A percentile compares a stretch with the other conserved stretches of the same genome.
phyloP scores from a whole-genome alignment of 106 monocot genomes.

The Triglochin maritima region DNA sequence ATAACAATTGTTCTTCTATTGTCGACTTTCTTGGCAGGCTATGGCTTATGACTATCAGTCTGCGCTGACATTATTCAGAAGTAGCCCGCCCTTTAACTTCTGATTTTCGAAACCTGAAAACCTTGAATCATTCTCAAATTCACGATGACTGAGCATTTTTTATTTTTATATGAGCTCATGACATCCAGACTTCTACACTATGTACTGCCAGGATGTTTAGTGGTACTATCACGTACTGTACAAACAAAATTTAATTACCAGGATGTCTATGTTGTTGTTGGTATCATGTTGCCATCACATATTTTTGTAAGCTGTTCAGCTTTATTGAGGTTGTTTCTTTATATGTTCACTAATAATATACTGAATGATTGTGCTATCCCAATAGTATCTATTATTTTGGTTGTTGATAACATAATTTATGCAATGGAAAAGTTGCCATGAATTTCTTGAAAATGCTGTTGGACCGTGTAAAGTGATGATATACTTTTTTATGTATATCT shows the following conservation, averaged over 20 bases:
- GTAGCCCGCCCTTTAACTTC: neutral
- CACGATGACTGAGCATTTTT: neutral
- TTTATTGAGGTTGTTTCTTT: too few relatives aligned
- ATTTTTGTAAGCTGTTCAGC: neutral
- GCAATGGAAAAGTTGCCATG: too few relatives aligned
- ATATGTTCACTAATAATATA: too few relatives aligned
- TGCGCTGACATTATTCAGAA: constrained; percentile 1
- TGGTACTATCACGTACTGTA: neutral
- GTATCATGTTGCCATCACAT: neutral
- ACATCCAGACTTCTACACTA: neutral
- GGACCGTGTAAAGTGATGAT: too few relatives aligned
- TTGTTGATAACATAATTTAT: too few relatives aligned
- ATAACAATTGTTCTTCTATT: too few relatives aligned
- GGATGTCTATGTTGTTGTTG: neutral
- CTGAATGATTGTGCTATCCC: too few relatives aligned
- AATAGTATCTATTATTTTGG: too few relatives aligned
- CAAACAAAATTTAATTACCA: neutral
- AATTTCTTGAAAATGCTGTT: too few relatives aligned
- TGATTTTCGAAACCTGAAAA: constrained; percentile 9
- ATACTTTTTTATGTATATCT: too few relatives aligned
- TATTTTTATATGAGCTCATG: neutral
- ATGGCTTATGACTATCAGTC: constrained; percentile 13
- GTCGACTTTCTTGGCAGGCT: constrained; percentile 4
- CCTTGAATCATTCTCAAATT: constrained; percentile 5
- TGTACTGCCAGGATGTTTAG: neutral